phyloP scores from a whole-genome alignment of 208 protist species.

The Leptomonas seymouri region DNA sequence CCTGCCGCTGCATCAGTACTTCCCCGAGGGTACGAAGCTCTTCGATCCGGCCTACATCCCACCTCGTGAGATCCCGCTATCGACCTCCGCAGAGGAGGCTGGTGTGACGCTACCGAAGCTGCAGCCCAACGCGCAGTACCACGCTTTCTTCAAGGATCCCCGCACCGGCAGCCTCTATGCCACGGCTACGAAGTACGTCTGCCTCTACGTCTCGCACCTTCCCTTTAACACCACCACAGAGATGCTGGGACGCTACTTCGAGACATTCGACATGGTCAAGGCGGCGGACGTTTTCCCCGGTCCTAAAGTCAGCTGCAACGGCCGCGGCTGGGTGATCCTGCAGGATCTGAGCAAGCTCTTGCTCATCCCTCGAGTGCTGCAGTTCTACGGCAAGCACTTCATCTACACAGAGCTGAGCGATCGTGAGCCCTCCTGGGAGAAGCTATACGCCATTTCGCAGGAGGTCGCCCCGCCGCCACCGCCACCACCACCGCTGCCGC shows the following conservation, averaged over 20 bases:
- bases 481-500: conserved; percentile 30
- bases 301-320: conserved; percentile 48
- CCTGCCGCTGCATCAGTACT: conserved; percentile 61
- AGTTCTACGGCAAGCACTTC: conserved; percentile 70
- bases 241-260: conserved; percentile 80
- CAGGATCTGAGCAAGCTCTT: conserved; percentile 57
- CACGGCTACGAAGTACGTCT: conserved; percentile 41
- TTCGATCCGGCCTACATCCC: conserved; percentile 67
- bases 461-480: conserved; percentile 22
- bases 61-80: conserved; percentile 56
- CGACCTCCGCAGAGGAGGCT: conserved; percentile 42
- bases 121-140: conserved; percentile 70
- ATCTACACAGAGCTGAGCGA: conserved; percentile 71
- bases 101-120: conserved; percentile 72
- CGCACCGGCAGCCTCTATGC: conserved; percentile 41
- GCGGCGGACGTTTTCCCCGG: conserved; percentile 68
- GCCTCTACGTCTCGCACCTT: conserved; percentile 72
- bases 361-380: conserved; percentile 56
- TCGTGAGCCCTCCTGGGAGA: conserved; percentile 41
- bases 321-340: conserved; percentile 78
- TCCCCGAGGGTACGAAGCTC: conserved; percentile 65
- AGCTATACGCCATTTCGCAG: conserved; percentile 25
- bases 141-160: conserved; percentile 60
- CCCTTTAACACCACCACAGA: conserved; percentile 69
- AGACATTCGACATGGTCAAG: conserved; percentile 69